phyloP scores from a whole-genome alignment of 371 early-diverging fungal species.

The Syncephalis fuscata region DNA sequence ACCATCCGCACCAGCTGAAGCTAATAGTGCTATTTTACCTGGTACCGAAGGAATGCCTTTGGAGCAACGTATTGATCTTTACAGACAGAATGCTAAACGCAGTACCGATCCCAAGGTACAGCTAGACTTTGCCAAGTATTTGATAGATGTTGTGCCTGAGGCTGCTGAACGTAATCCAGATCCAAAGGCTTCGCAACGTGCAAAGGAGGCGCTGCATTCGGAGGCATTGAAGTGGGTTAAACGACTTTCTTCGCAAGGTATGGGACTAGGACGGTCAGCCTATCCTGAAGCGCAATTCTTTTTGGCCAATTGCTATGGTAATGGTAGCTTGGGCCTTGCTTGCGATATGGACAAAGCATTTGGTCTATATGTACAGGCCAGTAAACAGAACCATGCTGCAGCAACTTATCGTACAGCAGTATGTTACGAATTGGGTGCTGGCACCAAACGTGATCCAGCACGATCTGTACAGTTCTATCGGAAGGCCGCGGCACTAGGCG shows the following conservation, averaged over 20 bases:
- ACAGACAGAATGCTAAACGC: constrained; percentile 53
- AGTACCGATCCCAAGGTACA: constrained; percentile 59
- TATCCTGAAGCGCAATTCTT: constrained; percentile 84
- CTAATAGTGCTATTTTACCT: no score
- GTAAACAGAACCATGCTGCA: constrained; percentile 81
- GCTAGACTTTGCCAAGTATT: constrained; percentile 65
- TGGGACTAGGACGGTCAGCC: constrained; percentile 43
- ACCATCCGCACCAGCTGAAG: no score
- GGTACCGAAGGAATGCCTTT: constrained; percentile 17
- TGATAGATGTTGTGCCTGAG: constrained; percentile 36
- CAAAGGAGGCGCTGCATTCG: constrained; percentile 38
- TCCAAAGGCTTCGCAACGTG: constrained; percentile 43
- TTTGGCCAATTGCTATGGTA: constrained; percentile 74
- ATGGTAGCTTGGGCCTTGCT: constrained; percentile 47
- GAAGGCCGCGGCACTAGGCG: constrained; percentile 87
- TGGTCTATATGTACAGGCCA: constrained; percentile 74
- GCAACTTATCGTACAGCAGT: constrained; percentile 90
- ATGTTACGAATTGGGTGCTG: constrained; percentile 90
- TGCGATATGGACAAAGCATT: constrained; percentile 85
- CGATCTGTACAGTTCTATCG: constrained; percentile 84
- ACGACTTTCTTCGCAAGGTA: constrained; percentile 40
- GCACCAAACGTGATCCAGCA: constrained; percentile 67
- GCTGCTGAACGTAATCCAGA: constrained; percentile 16
- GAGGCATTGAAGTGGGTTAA: constrained; percentile 73
- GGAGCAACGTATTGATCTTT: constrained; percentile 21